Base-by-base conservation (phyloP, 2,329 filamentous ascomycete genomes). In the Xylariaceae sp. region DNA sequence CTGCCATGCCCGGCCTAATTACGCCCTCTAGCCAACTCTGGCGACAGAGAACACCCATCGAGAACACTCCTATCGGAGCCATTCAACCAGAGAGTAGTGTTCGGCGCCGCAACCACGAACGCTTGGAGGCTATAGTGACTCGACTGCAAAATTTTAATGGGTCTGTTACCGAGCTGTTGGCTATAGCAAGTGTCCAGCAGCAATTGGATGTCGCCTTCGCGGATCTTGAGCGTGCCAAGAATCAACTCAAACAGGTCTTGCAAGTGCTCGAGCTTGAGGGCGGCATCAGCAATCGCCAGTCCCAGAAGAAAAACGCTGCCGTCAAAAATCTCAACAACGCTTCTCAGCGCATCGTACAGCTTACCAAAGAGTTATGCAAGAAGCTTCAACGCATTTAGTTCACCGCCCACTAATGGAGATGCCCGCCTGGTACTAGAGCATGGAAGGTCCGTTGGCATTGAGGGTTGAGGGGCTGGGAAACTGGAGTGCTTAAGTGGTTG, bases 111-210 rank as follows among this genome's bases (percentile, higher is more conserved):
- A 58, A 60, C 43, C 50, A 53, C 5, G 34, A 39, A 13, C 51
- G 53, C 10, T 18, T 60, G 8, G 37, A n/a, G 10, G 42, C 42
- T 1, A 51, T 58, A 21, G 47, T 53, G 9, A 34, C 41, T 32
- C 47, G 55, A 16, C 29, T 60, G n/a, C 47, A 60, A 22, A 50
- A 60, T 43, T 49, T 54, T 22, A 29, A 53, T 26, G 55, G 58
- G n/a, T 48, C 53, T 21, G 39, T 60, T n/a, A 47, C 50, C 9
- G 45, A 58, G 40, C 39, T 60, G 43, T 19, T 56, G 2, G 44
- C 47, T 12, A 37, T 60, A 43, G 55, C 58, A 16, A 52, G 18
- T 32, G 19, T 56, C 15, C 58, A 58, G 22, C 47, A 54, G 16
- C 45, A 60, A 47, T 26, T 60, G 13, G 51, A 58, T n/a, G 18